phyloP scores from a whole-genome alignment of 495 filamentous ascomycete genomes.

The Clohesyomyces aquaticus region DNA sequence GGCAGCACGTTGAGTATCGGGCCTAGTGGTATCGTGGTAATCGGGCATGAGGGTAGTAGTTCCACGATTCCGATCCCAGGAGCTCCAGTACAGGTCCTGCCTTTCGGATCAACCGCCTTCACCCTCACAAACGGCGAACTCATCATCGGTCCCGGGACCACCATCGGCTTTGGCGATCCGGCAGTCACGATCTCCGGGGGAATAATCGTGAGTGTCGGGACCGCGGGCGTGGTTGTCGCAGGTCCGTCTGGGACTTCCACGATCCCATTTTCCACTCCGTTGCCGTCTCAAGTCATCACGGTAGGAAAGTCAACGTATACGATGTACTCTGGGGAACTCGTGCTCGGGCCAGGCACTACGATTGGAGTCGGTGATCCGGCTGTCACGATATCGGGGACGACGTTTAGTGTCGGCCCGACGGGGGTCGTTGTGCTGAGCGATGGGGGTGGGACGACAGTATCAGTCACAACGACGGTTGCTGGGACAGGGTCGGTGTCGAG shows the following conservation, averaged over 20 bases:
- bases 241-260: background rate
- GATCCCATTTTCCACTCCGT: background rate
- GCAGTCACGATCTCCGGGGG: constrained; percentile 4
- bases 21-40: constrained; percentile 14
- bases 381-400: constrained; percentile 9
- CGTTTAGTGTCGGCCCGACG: constrained; percentile 4
- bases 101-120: constrained; percentile 7
- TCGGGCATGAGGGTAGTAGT: background rate
- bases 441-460: too few relatives aligned
- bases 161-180: constrained; percentile 9
- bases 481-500: too few relatives aligned
- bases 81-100: background rate
- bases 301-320: background rate
- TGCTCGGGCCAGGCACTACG: constrained; percentile 8
- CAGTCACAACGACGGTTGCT: too few relatives aligned
- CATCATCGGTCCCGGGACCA: constrained; percentile 3
- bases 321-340: constrained; percentile 4
- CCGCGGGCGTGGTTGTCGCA: constrained; percentile 11
- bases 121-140: background rate
- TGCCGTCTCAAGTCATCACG: background rate
- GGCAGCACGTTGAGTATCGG: constrained; percentile 8
- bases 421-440: too few relatives aligned
- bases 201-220: background rate
- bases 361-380: constrained; percentile 11
- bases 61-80: background rate